A percentile compares a stretch with the other conserved stretches of the same genome.
phyloP scores from a whole-genome alignment of 768 basidiomycete species.

The Rhizopogon vinicolor region DNA sequence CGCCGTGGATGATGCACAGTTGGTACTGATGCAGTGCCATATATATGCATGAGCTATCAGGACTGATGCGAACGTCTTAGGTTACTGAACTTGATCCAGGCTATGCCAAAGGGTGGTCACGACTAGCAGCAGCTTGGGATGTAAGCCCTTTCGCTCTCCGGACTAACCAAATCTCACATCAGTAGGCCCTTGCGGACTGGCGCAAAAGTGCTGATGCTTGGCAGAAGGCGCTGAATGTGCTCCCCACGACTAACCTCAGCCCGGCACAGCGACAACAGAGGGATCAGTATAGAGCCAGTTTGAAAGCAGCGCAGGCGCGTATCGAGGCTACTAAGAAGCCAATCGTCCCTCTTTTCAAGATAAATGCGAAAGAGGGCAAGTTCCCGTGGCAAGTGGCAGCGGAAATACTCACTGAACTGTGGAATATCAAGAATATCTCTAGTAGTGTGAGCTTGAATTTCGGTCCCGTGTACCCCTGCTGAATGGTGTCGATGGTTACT shows the following conservation, averaged over 20 bases:
- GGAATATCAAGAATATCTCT: not conserved
- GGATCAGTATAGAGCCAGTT: conserved; percentile 27
- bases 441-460: conserved; percentile 4
- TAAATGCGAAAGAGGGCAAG: not conserved
- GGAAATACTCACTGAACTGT: conserved; percentile 6
- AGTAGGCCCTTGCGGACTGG: conserved; percentile 9
- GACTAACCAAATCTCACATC: not conserved
- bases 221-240: conserved; percentile 26
- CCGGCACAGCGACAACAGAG: conserved; percentile 29
- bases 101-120: conserved; percentile 39
- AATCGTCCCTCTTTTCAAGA: not conserved
- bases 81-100: conserved; percentile 35
- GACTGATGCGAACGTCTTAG: conserved; percentile 9
- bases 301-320: conserved; percentile 20
- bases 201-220: conserved; percentile 6
- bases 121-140: conserved; percentile 30
- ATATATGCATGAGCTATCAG: not conserved
- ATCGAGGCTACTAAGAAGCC: not conserved
- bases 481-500: not conserved
- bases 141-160: conserved; percentile 10
- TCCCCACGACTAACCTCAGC: conserved; percentile 24
- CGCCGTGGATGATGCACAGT: conserved; percentile 1
- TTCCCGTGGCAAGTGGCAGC: conserved; percentile 5
- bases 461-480: not conserved
- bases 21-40: not conserved